phyloP scores from a whole-genome alignment of 345 rosid species.

The Dipteronia dyeriana region DNA sequence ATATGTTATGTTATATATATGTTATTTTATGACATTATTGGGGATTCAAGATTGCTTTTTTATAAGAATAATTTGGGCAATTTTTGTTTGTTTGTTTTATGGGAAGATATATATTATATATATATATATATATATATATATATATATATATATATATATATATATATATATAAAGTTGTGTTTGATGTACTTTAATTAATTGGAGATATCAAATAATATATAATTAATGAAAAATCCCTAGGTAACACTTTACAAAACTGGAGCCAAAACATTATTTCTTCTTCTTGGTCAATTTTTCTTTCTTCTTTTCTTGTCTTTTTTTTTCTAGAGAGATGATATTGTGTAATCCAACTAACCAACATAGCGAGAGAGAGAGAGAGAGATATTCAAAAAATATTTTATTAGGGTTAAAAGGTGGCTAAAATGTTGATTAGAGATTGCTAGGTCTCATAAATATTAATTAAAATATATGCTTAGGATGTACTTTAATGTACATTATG shows the following conservation, averaged over 20 bases:
- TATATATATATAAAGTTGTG: not conserved
- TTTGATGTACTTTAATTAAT: not conserved
- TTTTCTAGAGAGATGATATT: not conserved
- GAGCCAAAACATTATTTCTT: not conserved
- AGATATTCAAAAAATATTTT: not conserved
- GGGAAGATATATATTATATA: too few relatives aligned
- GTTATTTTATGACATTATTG: not conserved
- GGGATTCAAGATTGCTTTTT: not conserved
- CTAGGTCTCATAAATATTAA: not conserved
- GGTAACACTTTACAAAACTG: not conserved
- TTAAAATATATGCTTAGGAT: not conserved
- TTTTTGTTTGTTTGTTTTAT: not conserved
- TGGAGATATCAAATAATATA: not conserved
- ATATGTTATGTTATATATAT: not conserved
- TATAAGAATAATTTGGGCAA: not conserved
- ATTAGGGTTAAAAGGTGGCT: not conserved
- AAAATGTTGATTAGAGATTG: not conserved
- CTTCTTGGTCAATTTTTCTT: too few relatives aligned
- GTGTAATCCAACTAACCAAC: not conserved
- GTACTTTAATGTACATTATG: constrained; percentile 11
- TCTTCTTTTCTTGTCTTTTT: not conserved
- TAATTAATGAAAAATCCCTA: not conserved
- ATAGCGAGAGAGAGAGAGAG: not conserved
- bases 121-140: too few relatives aligned
- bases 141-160: too few relatives aligned